These are phyloP conservation scores for Citrus cavaleriei DNA, from an alignment of 345 rosid species.

Conservation along the genomic window DNA sequence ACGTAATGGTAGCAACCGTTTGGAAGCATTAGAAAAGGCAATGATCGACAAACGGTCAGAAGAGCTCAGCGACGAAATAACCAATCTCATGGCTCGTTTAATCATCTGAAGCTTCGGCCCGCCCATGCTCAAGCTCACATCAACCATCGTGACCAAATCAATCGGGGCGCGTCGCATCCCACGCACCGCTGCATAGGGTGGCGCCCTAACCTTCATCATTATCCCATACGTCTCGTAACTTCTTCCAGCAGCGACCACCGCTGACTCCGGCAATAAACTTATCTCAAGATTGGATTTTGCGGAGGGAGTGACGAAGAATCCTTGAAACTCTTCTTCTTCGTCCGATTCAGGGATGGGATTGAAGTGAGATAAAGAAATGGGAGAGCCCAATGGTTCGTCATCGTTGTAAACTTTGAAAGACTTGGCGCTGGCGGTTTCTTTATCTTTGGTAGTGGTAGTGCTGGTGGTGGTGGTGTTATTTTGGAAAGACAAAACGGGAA, in stretches of 20 bases:
- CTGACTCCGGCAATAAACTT: slow-evolving; percentile 49
- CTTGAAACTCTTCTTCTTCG: slow-evolving; percentile 60
- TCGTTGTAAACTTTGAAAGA: slow-evolving; percentile 64
- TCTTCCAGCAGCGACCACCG: slow-evolving; percentile 54
- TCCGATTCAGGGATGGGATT: slow-evolving; percentile 77
- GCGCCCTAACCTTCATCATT: slow-evolving; percentile 61
- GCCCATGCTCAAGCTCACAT: slow-evolving; percentile 50
- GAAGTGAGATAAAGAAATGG: slow-evolving; percentile 45
- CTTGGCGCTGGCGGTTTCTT: slow-evolving; percentile 10
- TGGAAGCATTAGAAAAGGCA: slow-evolving; percentile 68
- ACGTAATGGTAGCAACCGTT: slow-evolving; percentile 60
- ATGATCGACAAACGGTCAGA: slow-evolving; percentile 77
- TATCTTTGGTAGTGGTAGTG: not conserved
- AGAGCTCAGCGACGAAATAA: slow-evolving; percentile 53
- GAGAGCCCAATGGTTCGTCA: slow-evolving; percentile 71
- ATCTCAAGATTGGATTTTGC: not conserved
- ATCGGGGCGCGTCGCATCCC: slow-evolving; percentile 47
- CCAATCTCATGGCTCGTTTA: slow-evolving; percentile 60
- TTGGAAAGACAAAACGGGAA: slow-evolving; percentile 30
- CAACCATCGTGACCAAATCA: slow-evolving; percentile 70
- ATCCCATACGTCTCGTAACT: slow-evolving; percentile 53
- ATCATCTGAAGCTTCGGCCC: slow-evolving; percentile 45
- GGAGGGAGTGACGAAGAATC: slow-evolving; percentile 44
- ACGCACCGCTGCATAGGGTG: slow-evolving; percentile 29
- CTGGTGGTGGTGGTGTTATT: not conserved